These are phyloP conservation scores for Emergomyces pasteurianus DNA, from an alignment of 2,329 filamentous ascomycete genomes.

Conservation along the genomic window DNA sequence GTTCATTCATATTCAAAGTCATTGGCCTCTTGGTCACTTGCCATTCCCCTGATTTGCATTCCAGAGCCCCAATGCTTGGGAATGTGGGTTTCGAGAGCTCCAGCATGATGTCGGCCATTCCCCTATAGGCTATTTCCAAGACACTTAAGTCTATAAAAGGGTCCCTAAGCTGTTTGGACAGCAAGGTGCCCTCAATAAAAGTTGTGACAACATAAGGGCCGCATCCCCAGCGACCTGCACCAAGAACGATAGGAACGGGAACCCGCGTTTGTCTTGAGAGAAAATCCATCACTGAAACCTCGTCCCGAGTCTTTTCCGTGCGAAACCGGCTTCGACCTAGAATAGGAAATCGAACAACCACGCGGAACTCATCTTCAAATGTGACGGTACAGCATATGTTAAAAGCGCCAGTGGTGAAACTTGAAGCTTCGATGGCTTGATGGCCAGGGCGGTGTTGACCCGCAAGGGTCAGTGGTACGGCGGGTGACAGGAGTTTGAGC, in stretches of 20 bases:
- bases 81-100: constrained; percentile 9
- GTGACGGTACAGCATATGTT: constrained; percentile 15
- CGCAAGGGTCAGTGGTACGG: constrained; percentile 6
- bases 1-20: constrained; percentile 10
- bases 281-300: constrained; percentile 3
- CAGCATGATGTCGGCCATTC: constrained; percentile 9
- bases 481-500: constrained; percentile 6
- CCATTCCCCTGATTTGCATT: not conserved
- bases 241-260: constrained; percentile 3
- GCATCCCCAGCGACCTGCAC: not conserved
- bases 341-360: constrained; percentile 13
- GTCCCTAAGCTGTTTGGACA: constrained; percentile 8
- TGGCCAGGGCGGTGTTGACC: constrained; percentile 3
- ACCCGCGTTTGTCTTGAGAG: constrained; percentile 1
- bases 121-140: constrained; percentile 5
- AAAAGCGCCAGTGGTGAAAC: constrained; percentile 10
- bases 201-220: constrained; percentile 5
- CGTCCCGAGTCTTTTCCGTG: constrained; percentile 2
- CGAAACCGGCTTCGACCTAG: constrained; percentile 4
- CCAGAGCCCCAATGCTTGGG: constrained; percentile 7
- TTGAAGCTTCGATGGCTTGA: constrained; percentile 1
- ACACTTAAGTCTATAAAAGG: constrained; percentile 4
- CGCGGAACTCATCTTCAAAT: constrained; percentile 13
- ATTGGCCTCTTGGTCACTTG: constrained; percentile 5
- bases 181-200: constrained; percentile 8